Percentiles rank a stretch among this genome's conserved stretches.
These are phyloP conservation scores for Metschnikowia gelsemii DNA, from an alignment of 805 yeast genomes.

Conservation along the genomic window DNA sequence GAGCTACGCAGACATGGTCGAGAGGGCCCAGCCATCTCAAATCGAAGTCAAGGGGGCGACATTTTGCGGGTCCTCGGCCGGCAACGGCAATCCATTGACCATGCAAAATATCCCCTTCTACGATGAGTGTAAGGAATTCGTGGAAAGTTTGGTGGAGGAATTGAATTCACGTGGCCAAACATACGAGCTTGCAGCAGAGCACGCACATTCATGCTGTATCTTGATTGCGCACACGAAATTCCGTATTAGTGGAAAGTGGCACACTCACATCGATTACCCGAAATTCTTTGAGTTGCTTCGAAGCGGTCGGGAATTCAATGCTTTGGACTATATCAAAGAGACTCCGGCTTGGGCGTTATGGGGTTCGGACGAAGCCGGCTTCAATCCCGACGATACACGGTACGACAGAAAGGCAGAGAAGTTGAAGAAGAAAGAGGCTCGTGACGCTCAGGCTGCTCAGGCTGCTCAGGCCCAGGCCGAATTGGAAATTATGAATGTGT, in stretches of 20 bases:
- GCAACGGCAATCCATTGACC: constrained; percentile 83
- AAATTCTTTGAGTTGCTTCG: constrained; percentile 69
- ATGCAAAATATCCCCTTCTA: constrained; percentile 96
- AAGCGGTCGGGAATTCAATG: constrained; percentile 65
- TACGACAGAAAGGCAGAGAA: constrained; percentile 63
- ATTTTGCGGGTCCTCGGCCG: constrained; percentile 84
- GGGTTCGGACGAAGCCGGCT: constrained; percentile 84
- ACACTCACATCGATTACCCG: constrained; percentile 83
- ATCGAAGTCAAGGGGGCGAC: constrained; percentile 95
- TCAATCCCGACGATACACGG: constrained; percentile 80
- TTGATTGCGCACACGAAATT: constrained; percentile 76
- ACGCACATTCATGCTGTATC: constrained; percentile 92
- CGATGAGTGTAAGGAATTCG: constrained; percentile 83
- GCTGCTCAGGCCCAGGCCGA: constrained; percentile 11
- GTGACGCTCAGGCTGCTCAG: constrained; percentile 29
- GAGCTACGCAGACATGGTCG: constrained; percentile 86
- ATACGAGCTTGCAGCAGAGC: constrained; percentile 90
- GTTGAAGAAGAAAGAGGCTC: constrained; percentile 44
- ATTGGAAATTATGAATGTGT: background rate
- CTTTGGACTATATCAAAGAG: constrained; percentile 74
- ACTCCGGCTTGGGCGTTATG: constrained; percentile 92
- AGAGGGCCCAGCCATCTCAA: constrained; percentile 77
- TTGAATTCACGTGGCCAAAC: constrained; percentile 63
- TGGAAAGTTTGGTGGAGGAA: constrained; percentile 58
- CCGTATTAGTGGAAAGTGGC: constrained; percentile 71